Evolutionary conservation across 2,329 filamentous ascomycete species (phyloP).

Genomic region (Trichoderma hamatum): DNA sequence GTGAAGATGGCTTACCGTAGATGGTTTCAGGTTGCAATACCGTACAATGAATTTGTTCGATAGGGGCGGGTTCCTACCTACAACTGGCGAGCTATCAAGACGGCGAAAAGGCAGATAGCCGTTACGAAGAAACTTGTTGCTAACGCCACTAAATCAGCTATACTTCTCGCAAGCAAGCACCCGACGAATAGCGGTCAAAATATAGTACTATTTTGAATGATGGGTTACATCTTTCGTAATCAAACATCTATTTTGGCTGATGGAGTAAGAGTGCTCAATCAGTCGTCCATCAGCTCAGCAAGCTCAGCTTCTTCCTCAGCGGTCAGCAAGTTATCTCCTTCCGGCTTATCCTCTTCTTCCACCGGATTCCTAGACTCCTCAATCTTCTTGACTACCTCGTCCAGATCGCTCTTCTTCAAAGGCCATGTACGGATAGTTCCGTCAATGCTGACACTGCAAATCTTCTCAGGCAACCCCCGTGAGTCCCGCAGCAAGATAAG

Average conservation of each 20-base stretch:
- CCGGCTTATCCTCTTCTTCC: slow-evolving; percentile 50
- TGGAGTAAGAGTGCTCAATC: background rate
- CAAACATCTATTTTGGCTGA: background rate
- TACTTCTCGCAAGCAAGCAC: background rate
- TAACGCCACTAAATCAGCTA: background rate
- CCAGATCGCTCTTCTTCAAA: slow-evolving; percentile 63
- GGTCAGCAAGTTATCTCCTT: slow-evolving; percentile 63
- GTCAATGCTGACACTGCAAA: slow-evolving; percentile 88
- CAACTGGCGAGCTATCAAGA: background rate
- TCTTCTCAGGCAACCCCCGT: slow-evolving; percentile 44
- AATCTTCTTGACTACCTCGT: slow-evolving; percentile 51
- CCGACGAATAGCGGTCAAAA: background rate
- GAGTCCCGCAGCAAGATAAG: slow-evolving; percentile 62
- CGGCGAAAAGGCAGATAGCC: slow-evolving; percentile 3
- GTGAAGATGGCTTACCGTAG: background rate
- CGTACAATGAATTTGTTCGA: background rate
- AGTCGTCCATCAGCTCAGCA: slow-evolving; percentile 79
- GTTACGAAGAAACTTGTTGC: background rate
- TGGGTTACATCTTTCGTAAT: background rate
- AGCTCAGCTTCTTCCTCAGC: slow-evolving; percentile 92
- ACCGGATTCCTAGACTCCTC: slow-evolving; percentile 55
- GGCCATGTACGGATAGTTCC: slow-evolving; percentile 86
- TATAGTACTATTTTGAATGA: background rate
- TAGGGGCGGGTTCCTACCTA: background rate
- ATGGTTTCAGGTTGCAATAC: slow-evolving; percentile 4